A percentile compares a stretch with the other conserved stretches of the same genome.
phyloP scores from a whole-genome alignment of 1,284 basidiomycete genomes.

The Tylopilus orsonianus region DNA sequence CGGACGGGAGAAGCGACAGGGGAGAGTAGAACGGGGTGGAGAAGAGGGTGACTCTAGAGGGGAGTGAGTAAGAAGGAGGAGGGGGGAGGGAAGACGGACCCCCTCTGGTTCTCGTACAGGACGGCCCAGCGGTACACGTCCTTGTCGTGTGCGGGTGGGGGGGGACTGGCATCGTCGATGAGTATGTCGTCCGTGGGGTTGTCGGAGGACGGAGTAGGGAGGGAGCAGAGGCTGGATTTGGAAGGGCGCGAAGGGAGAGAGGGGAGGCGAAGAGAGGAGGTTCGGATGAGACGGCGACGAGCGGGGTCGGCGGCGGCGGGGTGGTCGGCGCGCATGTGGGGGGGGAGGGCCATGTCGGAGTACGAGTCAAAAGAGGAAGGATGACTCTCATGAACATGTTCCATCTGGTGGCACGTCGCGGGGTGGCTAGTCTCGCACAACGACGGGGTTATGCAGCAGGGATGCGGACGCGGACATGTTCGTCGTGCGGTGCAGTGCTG shows the following conservation, averaged over 20 bases:
- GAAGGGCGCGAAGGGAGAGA: conserved; percentile 30
- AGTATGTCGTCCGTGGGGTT: conserved; percentile 32
- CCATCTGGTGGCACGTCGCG: conserved; percentile 13
- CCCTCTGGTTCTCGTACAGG: conserved; percentile 77
- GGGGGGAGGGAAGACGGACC: conserved; percentile 45
- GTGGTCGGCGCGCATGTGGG: conserved; percentile 37
- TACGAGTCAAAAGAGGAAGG: conserved; percentile 12
- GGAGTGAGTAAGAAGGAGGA: conserved; percentile 9
- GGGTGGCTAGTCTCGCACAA: conserved; percentile 5
- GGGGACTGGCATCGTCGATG: conserved; percentile 34
- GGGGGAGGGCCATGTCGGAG: conserved; percentile 23
- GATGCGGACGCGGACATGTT: conserved; percentile 41
- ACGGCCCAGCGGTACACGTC: conserved; percentile 74
- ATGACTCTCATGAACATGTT: conserved; percentile 14
- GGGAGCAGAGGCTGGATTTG: background rate
- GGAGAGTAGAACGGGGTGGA: conserved; percentile 71
- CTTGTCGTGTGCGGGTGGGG: conserved; percentile 35
- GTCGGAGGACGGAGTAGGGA: background rate
- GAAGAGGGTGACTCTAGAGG: conserved; percentile 63
- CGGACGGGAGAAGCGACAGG: conserved; percentile 65
- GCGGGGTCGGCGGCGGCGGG: conserved; percentile 43
- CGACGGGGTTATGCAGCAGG: conserved; percentile 19
- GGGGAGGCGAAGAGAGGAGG: conserved; percentile 33
- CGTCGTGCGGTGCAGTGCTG: conserved; percentile 57
- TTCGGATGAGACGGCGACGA: conserved; percentile 41